Conservation (phyloP, 2,329 filamentous ascomycete species). For the Xylaria hypoxylon region DNA sequence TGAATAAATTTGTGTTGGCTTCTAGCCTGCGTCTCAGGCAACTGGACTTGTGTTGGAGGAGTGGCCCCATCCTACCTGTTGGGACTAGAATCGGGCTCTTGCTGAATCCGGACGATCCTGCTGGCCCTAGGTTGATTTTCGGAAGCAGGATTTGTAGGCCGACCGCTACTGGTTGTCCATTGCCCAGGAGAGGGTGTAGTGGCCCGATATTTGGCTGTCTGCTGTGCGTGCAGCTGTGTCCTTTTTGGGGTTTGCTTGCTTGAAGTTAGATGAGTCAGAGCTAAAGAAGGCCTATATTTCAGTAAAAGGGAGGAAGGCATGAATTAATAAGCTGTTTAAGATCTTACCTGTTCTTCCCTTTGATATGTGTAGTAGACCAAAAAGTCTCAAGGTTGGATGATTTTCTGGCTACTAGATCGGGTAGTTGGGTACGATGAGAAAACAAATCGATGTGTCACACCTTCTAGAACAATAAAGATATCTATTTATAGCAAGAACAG, state of each 20-base stretch:
- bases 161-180: fast-evolving
- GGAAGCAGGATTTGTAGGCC: not conserved
- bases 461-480: too few species aligned
- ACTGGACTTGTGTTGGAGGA: not conserved
- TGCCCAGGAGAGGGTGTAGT: not conserved
- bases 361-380: not conserved
- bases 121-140: not conserved
- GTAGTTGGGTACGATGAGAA: too few species aligned
- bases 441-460: too few species aligned
- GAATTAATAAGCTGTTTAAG: not conserved
- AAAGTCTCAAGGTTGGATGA: too few species aligned
- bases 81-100: not conserved
- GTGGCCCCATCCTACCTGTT: not conserved
- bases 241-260: not conserved
- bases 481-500: too few species aligned
- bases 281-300: not conserved
- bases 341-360: not conserved
- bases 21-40: not conserved
- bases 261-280: not conserved
- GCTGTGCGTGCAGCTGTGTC: not conserved
- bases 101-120: not conserved
- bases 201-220: not conserved
- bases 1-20: not conserved
- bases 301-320: not conserved
- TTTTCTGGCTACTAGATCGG: too few species aligned